Percentiles rank a stretch among this genome's conserved stretches.
These are phyloP conservation scores for Pseudocercospora musae DNA, from an alignment of 2,329 filamentous ascomycete genomes.

Conservation along the genomic window DNA sequence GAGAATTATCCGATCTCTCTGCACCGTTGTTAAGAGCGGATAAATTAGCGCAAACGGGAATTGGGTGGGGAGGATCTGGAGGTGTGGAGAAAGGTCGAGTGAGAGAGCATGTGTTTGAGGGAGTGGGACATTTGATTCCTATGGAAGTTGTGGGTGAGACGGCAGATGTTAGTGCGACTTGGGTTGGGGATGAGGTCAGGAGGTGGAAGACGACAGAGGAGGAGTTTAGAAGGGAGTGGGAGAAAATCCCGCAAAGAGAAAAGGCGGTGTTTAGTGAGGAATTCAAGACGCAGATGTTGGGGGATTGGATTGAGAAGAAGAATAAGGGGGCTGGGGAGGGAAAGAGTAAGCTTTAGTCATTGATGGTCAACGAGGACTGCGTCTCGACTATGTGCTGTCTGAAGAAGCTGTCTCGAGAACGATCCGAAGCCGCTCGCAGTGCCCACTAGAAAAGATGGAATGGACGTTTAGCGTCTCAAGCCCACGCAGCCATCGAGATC, in stretches of 20 bases:
- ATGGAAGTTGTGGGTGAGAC: slow-evolving; percentile 72
- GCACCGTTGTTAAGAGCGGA: slow-evolving; percentile 48
- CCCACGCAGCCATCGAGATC: too few relatives aligned
- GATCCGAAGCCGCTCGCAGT: too few relatives aligned
- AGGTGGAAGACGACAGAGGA: slow-evolving; percentile 36
- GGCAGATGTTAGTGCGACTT: slow-evolving; percentile 51
- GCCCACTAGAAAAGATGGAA: too few relatives aligned
- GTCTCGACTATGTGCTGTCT: too few relatives aligned
- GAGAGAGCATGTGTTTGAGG: slow-evolving; percentile 59
- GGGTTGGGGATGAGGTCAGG: slow-evolving; percentile 35
- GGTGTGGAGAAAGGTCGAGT: slow-evolving; percentile 64
- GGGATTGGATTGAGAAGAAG: background rate
- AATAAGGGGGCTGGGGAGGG: background rate
- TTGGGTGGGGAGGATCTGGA: slow-evolving; percentile 65
- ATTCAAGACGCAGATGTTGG: background rate
- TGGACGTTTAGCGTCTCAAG: too few relatives aligned
- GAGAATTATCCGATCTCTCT: slow-evolving; percentile 49
- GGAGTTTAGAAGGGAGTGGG: slow-evolving; percentile 29
- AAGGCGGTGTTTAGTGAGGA: slow-evolving; percentile 29
- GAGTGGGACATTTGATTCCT: slow-evolving; percentile 74
- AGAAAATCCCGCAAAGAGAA: slow-evolving; percentile 26
- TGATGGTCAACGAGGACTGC: too few relatives aligned
- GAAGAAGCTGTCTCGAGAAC: too few relatives aligned
- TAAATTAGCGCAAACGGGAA: slow-evolving; percentile 63
- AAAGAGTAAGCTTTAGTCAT: background rate